Conservation (phyloP, 768 basidiomycete species). For the Hysterangium stoloniferum region DNA sequence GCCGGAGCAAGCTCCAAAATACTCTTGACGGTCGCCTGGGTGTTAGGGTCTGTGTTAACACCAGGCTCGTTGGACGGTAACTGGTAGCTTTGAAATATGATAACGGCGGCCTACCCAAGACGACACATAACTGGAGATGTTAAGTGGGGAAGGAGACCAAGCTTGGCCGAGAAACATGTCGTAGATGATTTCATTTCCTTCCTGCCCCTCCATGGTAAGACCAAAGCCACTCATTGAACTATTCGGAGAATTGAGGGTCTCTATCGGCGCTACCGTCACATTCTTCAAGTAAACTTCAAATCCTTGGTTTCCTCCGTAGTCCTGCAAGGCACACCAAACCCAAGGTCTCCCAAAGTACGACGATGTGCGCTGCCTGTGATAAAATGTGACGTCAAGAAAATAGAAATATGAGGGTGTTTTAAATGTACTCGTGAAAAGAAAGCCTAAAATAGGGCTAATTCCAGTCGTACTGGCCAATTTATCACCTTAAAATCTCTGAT, state of each 20-base stretch:
- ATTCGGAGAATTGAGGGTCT: conserved; percentile 23
- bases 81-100: conserved; percentile 19
- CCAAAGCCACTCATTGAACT: conserved; percentile 33
- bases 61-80: conserved; percentile 28
- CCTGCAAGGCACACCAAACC: conserved; percentile 36
- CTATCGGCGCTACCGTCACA: conserved; percentile 25
- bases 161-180: conserved; percentile 35
- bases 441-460: too few relatives aligned
- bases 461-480: too few relatives aligned
- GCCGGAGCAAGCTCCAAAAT: conserved; percentile 31
- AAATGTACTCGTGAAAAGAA: too few relatives aligned
- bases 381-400: too few relatives aligned
- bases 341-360: conserved; percentile 33
- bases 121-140: conserved; percentile 25
- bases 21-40: conserved; percentile 30
- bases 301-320: conserved; percentile 33
- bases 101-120: conserved; percentile 32
- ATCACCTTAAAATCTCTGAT: too few relatives aligned
- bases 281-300: conserved; percentile 31
- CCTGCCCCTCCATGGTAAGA: conserved; percentile 32
- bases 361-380: conserved; percentile 23
- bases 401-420: too few relatives aligned
- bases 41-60: conserved; percentile 26
- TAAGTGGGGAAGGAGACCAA: conserved; percentile 29
- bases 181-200: conserved; percentile 38